Base-by-base conservation (phyloP, 495 filamentous ascomycete genomes). In the Corynascus novoguineensis region DNA sequence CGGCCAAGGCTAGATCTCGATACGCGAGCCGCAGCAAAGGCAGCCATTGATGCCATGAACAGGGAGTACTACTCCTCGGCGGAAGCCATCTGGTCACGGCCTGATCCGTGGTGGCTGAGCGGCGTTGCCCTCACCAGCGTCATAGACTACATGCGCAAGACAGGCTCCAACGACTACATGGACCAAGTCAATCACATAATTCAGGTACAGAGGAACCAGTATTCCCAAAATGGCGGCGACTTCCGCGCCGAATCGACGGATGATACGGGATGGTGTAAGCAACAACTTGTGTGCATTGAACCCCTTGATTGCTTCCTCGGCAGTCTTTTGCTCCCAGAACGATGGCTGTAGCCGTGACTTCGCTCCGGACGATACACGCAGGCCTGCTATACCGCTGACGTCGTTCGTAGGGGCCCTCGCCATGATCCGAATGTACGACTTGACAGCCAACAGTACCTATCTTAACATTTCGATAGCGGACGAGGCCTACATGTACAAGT, bases 241-340 rank as follows among this genome's bases (percentile, higher is more conserved):
- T 81, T 79, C 57, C 71, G 82, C 11, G 81, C 79, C 42, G 76
- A 79, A 29, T 81, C 74, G 41, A 86, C 86, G 45, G 85, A 87
- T 47, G 85, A 88, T 64, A 84, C 84, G 55, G 81, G 70, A 4
- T 86, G 85, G 85, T 88, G 84, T n/a, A n/a, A n/a, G n/a, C n/a
- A n/a, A n/a, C n/a, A n/a, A n/a, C n/a, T n/a, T n/a, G n/a, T n/a
- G n/a, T n/a, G n/a, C n/a, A n/a, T n/a, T n/a, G n/a, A n/a, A n/a
- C n/a, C n/a, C n/a, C n/a, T n/a, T n/a, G n/a, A n/a, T n/a, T n/a
- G n/a, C n/a, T n/a, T n/a, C n/a, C n/a, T n/a, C n/a, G n/a, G n/a
- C n/a, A n/a, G n/a, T n/a, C n/a, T n/a, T n/a, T n/a, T n/a, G n/a
- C n/a, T n/a, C n/a, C n/a, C n/a, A n/a, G n/a, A n/a, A n/a, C n/a